Evolutionary conservation across 805 yeast species (phyloP), one percentile per base, ranked within the genome.

Genomic region (Kodamaea nitidulidarum): DNA sequence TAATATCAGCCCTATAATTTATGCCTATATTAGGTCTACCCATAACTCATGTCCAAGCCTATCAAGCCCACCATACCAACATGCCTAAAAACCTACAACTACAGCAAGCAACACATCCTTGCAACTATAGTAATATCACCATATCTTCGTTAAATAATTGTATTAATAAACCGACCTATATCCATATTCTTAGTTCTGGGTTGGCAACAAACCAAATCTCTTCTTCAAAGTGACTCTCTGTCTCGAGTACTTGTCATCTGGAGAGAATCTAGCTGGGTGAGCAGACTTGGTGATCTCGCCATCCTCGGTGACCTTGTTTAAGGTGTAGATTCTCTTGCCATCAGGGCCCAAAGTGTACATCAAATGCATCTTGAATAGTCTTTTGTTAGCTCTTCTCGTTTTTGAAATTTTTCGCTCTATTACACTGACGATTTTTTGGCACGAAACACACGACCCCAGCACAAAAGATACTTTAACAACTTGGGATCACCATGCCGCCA

Each of bases 201-300:
- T 84, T 56, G 96, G 96, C 61, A 93, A 75, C 65, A 93, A 63
- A 52, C 82, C 81, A 63, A 70, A 91, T 74, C 98, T 84, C 77
- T 88, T 93, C 81, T 93, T 93, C 61, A 93, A 76, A 42, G 98
- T 91, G 37, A 93, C 96, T 78, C 99, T 87, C 70, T 93, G 98
- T 75, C 97, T 84, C 35, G 98, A 93, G 75, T 88, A 91, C 72
- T 93, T 93, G 78, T 93, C 99, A 65, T 93, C 99, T 53, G 99
- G 99, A 24, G 98, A 93, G 67, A 93, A 93, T 71, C 99, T 84
- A 39, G 99, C 98, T 47, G 99, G 99, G 67, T 93, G 99, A 30
- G 98, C 98, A 51, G 96, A 85, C 73, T 88, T 88, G 61, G 99
- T 95, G 73, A 91, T 88, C 65, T 88, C 96, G 46, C 98, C 98